Evolutionary conservation across 257 asterid genomes (phyloP).

Genomic region (Solanum peruvianum): DNA sequence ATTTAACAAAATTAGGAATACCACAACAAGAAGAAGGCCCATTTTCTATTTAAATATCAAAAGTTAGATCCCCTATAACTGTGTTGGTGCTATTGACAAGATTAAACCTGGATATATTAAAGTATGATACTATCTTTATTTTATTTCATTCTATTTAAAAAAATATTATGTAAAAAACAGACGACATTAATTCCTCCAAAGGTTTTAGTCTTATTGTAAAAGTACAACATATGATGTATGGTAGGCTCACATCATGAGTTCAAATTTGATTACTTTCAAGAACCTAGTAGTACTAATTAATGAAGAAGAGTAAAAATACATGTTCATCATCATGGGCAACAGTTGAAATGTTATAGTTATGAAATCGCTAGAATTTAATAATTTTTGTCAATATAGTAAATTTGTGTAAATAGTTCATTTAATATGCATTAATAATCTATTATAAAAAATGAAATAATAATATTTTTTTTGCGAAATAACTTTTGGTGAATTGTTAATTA

Average conservation of each 20-base stretch:
- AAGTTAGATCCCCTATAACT: constrained; percentile 37
- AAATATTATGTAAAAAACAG: neutral
- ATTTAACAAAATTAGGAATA: constrained; percentile 23
- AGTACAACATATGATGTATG: neutral
- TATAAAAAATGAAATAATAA: too few relatives aligned
- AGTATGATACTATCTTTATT: neutral
- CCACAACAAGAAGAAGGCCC: constrained; percentile 21
- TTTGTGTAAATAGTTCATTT: too few relatives aligned
- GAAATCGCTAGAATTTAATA: neutral
- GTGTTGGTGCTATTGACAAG: neutral
- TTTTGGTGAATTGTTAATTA: too few relatives aligned
- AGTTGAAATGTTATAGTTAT: too few relatives aligned
- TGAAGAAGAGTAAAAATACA: neutral
- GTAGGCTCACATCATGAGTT: neutral
- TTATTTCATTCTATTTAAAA: neutral
- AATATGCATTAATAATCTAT: too few relatives aligned
- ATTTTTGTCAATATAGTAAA: too few relatives aligned
- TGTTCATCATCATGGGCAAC: too few relatives aligned
- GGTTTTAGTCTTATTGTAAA: neutral
- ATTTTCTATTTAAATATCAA: constrained; percentile 6
- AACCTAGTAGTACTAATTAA: neutral
- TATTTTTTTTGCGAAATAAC: too few relatives aligned
- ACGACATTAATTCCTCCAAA: neutral
- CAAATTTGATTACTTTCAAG: neutral
- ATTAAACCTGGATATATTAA: constrained; percentile 21